Base-by-base conservation (phyloP, 2,329 filamentous ascomycete species). In the Penicillium sp. region DNA sequence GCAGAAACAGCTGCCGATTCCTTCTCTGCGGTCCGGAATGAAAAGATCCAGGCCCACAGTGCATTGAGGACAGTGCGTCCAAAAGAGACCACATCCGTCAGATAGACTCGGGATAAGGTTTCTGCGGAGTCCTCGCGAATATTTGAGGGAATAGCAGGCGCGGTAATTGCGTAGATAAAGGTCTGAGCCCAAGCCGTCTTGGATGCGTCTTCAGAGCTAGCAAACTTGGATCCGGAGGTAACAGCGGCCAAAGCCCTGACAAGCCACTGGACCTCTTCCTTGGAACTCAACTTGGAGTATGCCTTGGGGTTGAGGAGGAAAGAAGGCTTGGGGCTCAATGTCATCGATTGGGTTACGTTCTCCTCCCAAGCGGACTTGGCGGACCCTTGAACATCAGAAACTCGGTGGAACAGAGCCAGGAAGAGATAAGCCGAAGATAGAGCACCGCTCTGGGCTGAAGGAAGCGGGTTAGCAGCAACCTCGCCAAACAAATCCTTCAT, bases 301-400 rank as follows among this genome's bases (percentile, higher is more conserved):
- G 96, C 85, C 60, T 90, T 89, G 35, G 89, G 83, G 68, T 90
- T 96, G 6, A 97, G 81, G 21, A 97, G 79, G 72, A 96, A 94
- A 0, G 93, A 96, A 15, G 90, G 87, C 72, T 96, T 96, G 0
- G 90, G 87, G n/a, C 88, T 86, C 38, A 87, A 74, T 2, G 82
- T 81, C 59, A 96, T 80, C 12, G 86, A 85, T 66, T 91, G 86
- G 49, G 86, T 83, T 25, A 83, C 73, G 27, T 92, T 73, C 3
- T 82, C 69, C 42, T 83, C 76, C 65, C 70, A 75, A 15, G 63
- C 61, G 15, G 73, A 60, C 38, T 87, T 84, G 15, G 86, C 78
- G 38, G 82, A 79, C 25, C 79, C 79, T 55, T 85, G 76, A 13
- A 85, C 68, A 12, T 79, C 71, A 31, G 88, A 80, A 62, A 81